Base-by-base conservation (phyloP, 2,329 filamentous ascomycete species). In the Penicillium freii region DNA sequence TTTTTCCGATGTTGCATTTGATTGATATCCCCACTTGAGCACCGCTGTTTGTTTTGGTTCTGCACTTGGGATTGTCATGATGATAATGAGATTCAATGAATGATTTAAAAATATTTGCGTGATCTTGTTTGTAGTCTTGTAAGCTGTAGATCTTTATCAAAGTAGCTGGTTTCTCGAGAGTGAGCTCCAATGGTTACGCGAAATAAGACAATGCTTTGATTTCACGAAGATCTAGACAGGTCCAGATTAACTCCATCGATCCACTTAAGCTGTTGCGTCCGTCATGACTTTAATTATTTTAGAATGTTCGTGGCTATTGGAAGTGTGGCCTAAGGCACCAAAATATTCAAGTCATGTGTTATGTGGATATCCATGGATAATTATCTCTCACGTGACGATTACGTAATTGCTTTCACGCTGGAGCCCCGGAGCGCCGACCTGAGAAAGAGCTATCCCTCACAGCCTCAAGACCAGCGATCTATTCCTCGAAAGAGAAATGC, bases 21-120 rank as follows among this genome's bases (percentile, higher is more conserved):
- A 66, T 63, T 56, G 63, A 66, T 66, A 66, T 66, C 64, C 62
- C 62, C 63, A 57, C 51, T 59, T 60, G 54, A 65, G 62, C 62
- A 61, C 60, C 57, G 33, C 51, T 51, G 56, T 57, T 57, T 61
- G 59, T 58, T 55, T 51, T 33, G 34, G 57, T 52, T 62, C 53
- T 59, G 54, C 46, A 56, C 43, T 57, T 54, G 57, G 65, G 61
- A 59, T 60, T 51, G 59, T 65, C 61, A 56, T 65, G 63, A 65
- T 57, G 55, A 67, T 65, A 64, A 67, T 59, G 65, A 67, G 62
- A 62, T 66, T 61, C 42, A 63, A 66, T 62, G 62, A 65, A 63
- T 51, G 44, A 60, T 56, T 56, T n/a, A 15, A 54, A 51, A 52
- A 44, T 54, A 40, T 66, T 44, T 54, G 3, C 19, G 5, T 31